phyloP scores from a whole-genome alignment of 257 asterid genomes.

The Capsicum pubescens region DNA sequence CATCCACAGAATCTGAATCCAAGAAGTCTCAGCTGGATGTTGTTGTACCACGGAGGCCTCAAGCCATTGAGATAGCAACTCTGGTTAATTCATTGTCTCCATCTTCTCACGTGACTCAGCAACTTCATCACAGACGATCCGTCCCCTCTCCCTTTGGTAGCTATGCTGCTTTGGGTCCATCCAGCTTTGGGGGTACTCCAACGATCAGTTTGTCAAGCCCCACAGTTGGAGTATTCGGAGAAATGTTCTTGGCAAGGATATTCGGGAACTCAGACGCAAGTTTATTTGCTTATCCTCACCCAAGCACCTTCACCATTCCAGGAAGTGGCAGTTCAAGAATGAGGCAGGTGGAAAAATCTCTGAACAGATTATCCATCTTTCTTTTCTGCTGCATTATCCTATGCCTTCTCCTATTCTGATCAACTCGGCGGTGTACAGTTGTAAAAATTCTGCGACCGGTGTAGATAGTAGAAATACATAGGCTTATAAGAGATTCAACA shows the following conservation, averaged over 20 bases:
- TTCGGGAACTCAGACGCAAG: slow-evolving; percentile 63
- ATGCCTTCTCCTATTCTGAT: slow-evolving; percentile 80
- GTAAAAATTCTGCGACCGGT: slow-evolving; percentile 41
- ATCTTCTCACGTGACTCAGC: slow-evolving; percentile 43
- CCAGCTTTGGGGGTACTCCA: slow-evolving; percentile 47
- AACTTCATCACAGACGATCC: slow-evolving; percentile 40
- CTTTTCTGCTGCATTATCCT: slow-evolving; percentile 68
- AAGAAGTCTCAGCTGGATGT: slow-evolving; percentile 53
- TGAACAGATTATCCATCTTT: slow-evolving; percentile 70
- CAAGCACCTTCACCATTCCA: slow-evolving; percentile 50
- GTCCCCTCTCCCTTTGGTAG: slow-evolving; percentile 46
- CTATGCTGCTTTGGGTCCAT: slow-evolving; percentile 46
- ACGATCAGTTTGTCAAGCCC: slow-evolving; percentile 61
- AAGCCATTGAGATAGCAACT: slow-evolving; percentile 49
- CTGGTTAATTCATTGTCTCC: slow-evolving; percentile 41
- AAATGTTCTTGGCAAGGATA: slow-evolving; percentile 73
- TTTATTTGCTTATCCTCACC: slow-evolving; percentile 57
- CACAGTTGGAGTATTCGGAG: slow-evolving; percentile 73
- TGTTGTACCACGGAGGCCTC: slow-evolving; percentile 72
- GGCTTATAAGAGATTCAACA: slow-evolving; percentile 31
- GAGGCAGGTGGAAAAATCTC: slow-evolving; percentile 79
- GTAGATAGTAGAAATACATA: slow-evolving; percentile 37
- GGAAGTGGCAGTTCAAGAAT: slow-evolving; percentile 65
- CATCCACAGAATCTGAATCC: slow-evolving; percentile 56
- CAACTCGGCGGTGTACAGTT: slow-evolving; percentile 35